Conservation (phyloP, 257 asterid genomes). For the Osmanthus fragrans region DNA sequence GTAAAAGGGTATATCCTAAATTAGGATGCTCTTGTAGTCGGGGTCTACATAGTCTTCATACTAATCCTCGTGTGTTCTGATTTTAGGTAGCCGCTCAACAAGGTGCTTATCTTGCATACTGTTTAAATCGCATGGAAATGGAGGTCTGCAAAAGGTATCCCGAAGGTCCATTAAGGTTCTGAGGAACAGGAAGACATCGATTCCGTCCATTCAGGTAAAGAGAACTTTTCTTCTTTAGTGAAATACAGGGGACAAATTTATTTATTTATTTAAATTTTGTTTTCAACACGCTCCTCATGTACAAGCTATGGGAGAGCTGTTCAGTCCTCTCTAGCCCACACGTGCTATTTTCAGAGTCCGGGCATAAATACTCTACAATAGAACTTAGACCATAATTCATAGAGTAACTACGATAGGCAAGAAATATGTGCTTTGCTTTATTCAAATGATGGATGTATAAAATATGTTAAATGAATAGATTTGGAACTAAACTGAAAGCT, state of each 20-base stretch:
- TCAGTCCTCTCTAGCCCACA: no score
- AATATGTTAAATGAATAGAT: no score
- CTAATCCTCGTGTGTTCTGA: neutral
- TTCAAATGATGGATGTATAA: no score
- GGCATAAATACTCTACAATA: no score
- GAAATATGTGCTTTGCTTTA: no score
- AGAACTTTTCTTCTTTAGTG: no score
- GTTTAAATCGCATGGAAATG: conserved; percentile 80
- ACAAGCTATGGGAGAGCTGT: neutral
- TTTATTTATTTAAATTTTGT: no score
- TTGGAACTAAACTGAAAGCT: no score
- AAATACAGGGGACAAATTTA: neutral
- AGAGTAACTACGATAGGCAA: no score
- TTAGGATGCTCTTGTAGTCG: neutral
- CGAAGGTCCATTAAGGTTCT: conserved; percentile 92
- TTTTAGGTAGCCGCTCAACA: conserved; percentile 90
- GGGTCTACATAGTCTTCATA: neutral
- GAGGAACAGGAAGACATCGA: conserved; percentile 80
- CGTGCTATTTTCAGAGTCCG: no score
- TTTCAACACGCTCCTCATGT: neutral
- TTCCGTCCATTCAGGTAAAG: conserved; percentile 75
- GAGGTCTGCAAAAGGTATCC: conserved; percentile 52
- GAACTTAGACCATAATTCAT: no score
- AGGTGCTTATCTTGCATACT: conserved; percentile 83
- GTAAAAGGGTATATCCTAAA: conserved; percentile 22